Evolutionary conservation across 768 basidiomycete species (phyloP).

Genomic region (Kwoniella shandongensis): DNA sequence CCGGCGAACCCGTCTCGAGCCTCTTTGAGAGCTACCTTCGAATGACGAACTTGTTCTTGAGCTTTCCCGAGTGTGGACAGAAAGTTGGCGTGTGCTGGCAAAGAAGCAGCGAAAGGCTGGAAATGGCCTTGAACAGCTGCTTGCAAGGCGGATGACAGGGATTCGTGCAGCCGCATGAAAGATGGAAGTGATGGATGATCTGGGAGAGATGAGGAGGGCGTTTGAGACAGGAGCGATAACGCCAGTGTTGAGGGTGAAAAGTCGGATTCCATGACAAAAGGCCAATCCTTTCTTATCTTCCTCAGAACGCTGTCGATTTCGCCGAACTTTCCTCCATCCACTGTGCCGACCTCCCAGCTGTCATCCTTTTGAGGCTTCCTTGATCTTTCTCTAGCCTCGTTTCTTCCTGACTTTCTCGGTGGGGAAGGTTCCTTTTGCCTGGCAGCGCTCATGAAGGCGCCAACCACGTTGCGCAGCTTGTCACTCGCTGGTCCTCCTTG

Average conservation of each 20-base stretch:
- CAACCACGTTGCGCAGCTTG: constrained; percentile 46
- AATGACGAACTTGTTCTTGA: constrained; percentile 70
- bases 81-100: constrained; percentile 84
- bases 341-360: constrained; percentile 30
- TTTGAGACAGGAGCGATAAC: constrained; percentile 66
- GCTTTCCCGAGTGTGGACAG: constrained; percentile 69
- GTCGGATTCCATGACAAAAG: constrained; percentile 62
- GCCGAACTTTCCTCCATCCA: constrained; percentile 59
- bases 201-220: constrained; percentile 24
- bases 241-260: constrained; percentile 95
- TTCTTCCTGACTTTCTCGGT: constrained; percentile 24
- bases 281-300: constrained; percentile 86
- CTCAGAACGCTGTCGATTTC: constrained; percentile 88
- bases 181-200: constrained; percentile 33
- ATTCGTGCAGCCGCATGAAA: constrained; percentile 45
- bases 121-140: constrained; percentile 69
- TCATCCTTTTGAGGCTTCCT: constrained; percentile 17
- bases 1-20: constrained; percentile 71
- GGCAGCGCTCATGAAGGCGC: constrained; percentile 44
- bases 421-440: constrained; percentile 16
- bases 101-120: constrained; percentile 88
- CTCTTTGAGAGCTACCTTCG: constrained; percentile 71
- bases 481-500: constrained; percentile 30
- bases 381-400: constrained; percentile 22
- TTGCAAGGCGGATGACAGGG: constrained; percentile 48